These are phyloP conservation scores for Scedosporium apiospermum DNA, from an alignment of 2,329 filamentous ascomycete species.

Conservation along the genomic window DNA sequence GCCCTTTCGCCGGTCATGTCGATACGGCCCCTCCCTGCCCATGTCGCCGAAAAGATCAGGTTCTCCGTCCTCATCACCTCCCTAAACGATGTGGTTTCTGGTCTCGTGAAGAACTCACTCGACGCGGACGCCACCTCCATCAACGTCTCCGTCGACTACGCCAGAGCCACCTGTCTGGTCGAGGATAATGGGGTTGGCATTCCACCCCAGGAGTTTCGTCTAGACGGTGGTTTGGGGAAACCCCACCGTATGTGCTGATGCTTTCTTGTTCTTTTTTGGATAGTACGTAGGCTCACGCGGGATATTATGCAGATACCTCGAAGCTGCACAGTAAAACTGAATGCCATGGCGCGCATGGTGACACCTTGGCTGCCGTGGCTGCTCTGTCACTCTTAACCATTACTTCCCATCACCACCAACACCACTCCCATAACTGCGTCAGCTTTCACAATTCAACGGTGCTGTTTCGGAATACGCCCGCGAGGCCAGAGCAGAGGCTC, in stretches of 20 bases:
- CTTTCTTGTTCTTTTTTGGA: neutral
- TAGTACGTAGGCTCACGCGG: neutral
- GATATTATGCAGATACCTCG: conserved; percentile 59
- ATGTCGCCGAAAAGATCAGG: conserved; percentile 69
- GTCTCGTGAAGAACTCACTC: conserved; percentile 73
- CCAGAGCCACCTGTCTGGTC: conserved; percentile 64
- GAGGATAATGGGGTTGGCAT: conserved; percentile 85
- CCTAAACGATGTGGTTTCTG: conserved; percentile 60
- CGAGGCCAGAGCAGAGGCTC: conserved; percentile 47
- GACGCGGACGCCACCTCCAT: conserved; percentile 67
- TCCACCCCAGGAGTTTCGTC: conserved; percentile 58
- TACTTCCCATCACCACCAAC: conserved; percentile 55
- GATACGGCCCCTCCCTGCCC: conserved; percentile 59
- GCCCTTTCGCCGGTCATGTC: conserved; percentile 30
- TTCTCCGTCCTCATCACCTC: conserved; percentile 74
- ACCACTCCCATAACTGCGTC: conserved; percentile 55
- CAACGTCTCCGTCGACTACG: conserved; percentile 63
- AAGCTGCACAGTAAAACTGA: conserved; percentile 43
- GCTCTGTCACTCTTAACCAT: conserved; percentile 69
- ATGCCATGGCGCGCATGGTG: conserved; percentile 59
- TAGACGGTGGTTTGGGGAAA: conserved; percentile 61
- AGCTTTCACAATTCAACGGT: conserved; percentile 60
- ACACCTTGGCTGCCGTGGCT: conserved; percentile 69
- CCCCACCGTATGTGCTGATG: conserved; percentile 52
- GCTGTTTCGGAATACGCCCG: conserved; percentile 54